Conservation (phyloP, 163 green algal species). For the Chlamydomonas reinhardtii region DNA sequence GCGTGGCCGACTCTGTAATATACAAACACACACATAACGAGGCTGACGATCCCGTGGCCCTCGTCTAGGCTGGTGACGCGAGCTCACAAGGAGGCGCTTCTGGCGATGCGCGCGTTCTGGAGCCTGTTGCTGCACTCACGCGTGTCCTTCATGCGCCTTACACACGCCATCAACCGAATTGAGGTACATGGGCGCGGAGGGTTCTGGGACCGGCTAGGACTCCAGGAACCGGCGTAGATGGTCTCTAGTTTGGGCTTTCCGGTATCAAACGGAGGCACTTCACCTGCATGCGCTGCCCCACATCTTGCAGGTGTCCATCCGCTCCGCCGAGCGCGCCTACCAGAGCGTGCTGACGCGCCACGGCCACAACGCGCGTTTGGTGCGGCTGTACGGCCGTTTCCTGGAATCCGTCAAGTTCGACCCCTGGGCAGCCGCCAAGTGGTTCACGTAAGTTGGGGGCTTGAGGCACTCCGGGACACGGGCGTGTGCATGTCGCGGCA, state of each 20-base stretch:
- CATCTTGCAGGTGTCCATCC: not conserved
- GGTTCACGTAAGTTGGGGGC: conserved; percentile 2
- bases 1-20: too few species aligned
- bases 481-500: too few species aligned
- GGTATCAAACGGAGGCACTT: not conserved
- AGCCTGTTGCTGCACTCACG: conserved; percentile 46
- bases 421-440: conserved; percentile 53
- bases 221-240: not conserved
- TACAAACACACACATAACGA: too few species aligned
- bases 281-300: not conserved
- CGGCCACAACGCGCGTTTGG: conserved; percentile 42
- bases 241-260: too few species aligned
- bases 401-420: conserved; percentile 58
- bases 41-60: too few species aligned
- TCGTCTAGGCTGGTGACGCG: not conserved
- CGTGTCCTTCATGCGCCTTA: conserved; percentile 3
- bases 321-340: conserved; percentile 14
- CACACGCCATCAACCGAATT: not conserved
- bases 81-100: conserved; percentile 58
- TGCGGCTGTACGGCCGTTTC: conserved; percentile 54
- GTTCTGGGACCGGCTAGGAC: not conserved
- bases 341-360: conserved; percentile 19
- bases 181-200: not conserved
- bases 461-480: too few species aligned
- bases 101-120: conserved; percentile 68